Percentiles rank a stretch among this genome's conserved stretches.
phyloP scores from a whole-genome alignment of 805 yeast genomes.

The Geotrichum ghanense region DNA sequence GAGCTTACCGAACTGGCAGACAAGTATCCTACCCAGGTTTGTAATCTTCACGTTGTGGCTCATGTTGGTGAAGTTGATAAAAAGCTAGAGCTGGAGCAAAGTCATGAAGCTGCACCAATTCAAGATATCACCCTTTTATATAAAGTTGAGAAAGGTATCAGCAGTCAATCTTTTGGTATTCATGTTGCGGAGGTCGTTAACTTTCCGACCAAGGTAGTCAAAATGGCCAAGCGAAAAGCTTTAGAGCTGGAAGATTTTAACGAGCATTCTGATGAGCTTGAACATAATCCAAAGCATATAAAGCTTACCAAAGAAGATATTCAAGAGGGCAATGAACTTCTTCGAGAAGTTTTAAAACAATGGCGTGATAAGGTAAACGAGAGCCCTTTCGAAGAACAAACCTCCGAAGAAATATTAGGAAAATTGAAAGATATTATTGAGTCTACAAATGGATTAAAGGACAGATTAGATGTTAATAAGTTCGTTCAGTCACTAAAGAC shows the following conservation, averaged over 20 bases:
- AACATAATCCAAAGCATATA: conserved; percentile 30
- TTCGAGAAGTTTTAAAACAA: conserved; percentile 32
- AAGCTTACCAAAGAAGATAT: conserved; percentile 44
- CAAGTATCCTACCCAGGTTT: conserved; percentile 40
- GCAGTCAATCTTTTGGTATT: conserved; percentile 93
- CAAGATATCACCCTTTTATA: conserved; percentile 79
- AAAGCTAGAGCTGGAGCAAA: conserved; percentile 21
- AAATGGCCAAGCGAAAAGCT: conserved; percentile 94
- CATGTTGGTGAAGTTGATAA: conserved; percentile 48
- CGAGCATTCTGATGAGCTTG: conserved; percentile 26
- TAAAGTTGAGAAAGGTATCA: conserved; percentile 91
- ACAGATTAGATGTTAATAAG: background rate
- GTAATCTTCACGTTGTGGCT: conserved; percentile 87
- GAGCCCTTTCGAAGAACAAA: conserved; percentile 4
- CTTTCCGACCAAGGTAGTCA: conserved; percentile 80
- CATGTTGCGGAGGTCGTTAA: conserved; percentile 95
- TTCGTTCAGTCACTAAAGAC: background rate
- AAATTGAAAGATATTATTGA: background rate
- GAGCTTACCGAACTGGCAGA: conserved; percentile 77
- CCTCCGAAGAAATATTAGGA: background rate
- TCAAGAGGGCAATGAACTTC: conserved; percentile 38
- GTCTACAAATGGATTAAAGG: background rate
- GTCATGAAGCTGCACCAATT: conserved; percentile 19
- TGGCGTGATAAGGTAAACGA: conserved; percentile 25
- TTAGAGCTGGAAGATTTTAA: conserved; percentile 63